Base-by-base conservation (phyloP, 345 rosid genomes). In the Populus deltoides region DNA sequence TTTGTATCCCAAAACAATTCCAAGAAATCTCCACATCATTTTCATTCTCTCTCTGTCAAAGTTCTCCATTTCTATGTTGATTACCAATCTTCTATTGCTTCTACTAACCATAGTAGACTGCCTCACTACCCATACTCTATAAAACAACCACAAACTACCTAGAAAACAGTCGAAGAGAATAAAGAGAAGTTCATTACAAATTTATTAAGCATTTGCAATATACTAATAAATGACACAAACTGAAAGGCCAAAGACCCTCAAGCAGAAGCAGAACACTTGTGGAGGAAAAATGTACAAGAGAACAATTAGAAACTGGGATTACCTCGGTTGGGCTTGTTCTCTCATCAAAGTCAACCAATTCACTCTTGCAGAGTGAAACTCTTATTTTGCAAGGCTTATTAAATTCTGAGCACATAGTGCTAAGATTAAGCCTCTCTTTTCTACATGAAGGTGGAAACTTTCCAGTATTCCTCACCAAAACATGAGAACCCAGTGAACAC, bases 311-410 rank as follows among this genome's bases (percentile, higher is more conserved):
- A 31, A 49, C 15, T 68, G 33, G 39, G 31, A 8, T 73, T 85
- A 93, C 97, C 97, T 90, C 96, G 76, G 47, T 29, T 8, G 97
- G 97, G 85, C 98, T 93, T 68, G 87, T 86, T 87, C 98, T 90
- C 81, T 87, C 95, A 39, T 87, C 86, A 35, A 83, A 84, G 38
- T 84, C 95, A 66, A 81, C 79, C 27, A 75, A 67, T 75, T 88
- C 86, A 77, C 83, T 66, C 79, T 27, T 87, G 85, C 89, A 83
- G 16, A 80, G 61, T 9, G 82, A 67, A 75, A 77, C 27, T 80
- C 82, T 84, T 79, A 68, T 74, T 55, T 73, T 10, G 24, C 24
- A 70, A 69, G 76, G 61, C 78, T 53, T 78, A 47, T 47, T 47
- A 55, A 71, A 68, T 74, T 81, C 65, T 76, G 79, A 39, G 75